Evolutionary conservation across 441 rosid genomes (phyloP).

Genomic region (Croton laevigatus): DNA sequence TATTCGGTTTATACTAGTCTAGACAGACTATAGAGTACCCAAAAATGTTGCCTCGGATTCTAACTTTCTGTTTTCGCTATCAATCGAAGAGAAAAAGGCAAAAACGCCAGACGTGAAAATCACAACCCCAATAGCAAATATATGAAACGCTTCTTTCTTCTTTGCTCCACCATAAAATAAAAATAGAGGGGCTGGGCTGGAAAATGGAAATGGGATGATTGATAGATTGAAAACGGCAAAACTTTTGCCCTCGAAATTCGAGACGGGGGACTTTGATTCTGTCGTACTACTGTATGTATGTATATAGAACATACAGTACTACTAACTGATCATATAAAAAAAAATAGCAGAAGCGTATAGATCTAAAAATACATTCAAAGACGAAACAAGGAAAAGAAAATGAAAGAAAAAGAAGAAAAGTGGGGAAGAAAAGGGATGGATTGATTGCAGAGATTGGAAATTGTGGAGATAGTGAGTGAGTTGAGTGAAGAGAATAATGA

Average conservation of each 20-base stretch:
- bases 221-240: slow-evolving; percentile 13
- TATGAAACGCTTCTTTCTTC: neutral
- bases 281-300: neutral
- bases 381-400: neutral
- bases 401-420: neutral
- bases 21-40: slow-evolving; percentile 15
- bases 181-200: no score
- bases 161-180: neutral
- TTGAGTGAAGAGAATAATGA: slow-evolving; percentile 21
- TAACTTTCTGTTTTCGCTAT: neutral
- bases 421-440: neutral
- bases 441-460: slow-evolving; percentile 21
- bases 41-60: slow-evolving; percentile 41
- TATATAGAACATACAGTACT: neutral
- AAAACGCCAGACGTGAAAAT: slow-evolving; percentile 1
- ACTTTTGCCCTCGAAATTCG: slow-evolving; percentile 26
- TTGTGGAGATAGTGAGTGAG: slow-evolving; percentile 25
- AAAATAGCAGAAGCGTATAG: neutral
- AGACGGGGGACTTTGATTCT: neutral
- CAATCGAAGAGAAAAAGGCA: neutral
- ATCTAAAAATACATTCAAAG: neutral
- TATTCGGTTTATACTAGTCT: neutral
- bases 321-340: neutral
- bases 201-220: neutral
- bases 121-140: neutral